phyloP scores from a whole-genome alignment of 164 flowering plant genomes.

The Euptelea pleiosperma region DNA sequence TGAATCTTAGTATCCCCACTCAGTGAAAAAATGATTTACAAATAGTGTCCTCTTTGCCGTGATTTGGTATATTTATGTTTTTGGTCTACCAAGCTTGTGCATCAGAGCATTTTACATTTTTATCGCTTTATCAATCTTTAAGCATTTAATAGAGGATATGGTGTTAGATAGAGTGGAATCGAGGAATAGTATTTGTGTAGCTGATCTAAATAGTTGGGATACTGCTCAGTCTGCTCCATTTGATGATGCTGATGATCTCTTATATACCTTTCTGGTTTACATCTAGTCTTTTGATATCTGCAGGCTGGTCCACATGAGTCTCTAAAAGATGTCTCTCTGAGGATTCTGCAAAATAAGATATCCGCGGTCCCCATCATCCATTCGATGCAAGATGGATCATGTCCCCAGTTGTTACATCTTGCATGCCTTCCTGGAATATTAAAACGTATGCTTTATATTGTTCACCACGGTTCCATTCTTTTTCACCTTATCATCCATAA shows the following conservation, averaged over 20 bases:
- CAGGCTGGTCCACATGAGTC: conserved; percentile 82
- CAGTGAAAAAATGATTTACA: too few species aligned
- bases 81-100: too few species aligned
- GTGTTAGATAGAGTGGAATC: too few species aligned
- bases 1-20: neutral
- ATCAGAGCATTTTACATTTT: too few species aligned
- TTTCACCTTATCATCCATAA: neutral
- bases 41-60: too few species aligned
- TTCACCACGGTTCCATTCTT: neutral
- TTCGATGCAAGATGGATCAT: conserved; percentile 45
- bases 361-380: conserved; percentile 72
- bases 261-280: neutral
- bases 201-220: neutral
- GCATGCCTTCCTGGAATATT: conserved; percentile 83
- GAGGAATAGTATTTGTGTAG: too few species aligned
- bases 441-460: conserved; percentile 33
- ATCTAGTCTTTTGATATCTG: conserved; percentile 8
- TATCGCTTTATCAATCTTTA: too few species aligned
- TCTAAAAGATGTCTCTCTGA: conserved; percentile 66
- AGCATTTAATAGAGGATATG: too few species aligned
- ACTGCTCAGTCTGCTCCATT: neutral
- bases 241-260: too few species aligned
- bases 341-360: conserved; percentile 63
- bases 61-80: too few species aligned
- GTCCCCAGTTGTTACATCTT: conserved; percentile 75